Evolutionary conservation across 495 filamentous ascomycete species (phyloP).

Genomic region (Aspergillus conjunctus): DNA sequence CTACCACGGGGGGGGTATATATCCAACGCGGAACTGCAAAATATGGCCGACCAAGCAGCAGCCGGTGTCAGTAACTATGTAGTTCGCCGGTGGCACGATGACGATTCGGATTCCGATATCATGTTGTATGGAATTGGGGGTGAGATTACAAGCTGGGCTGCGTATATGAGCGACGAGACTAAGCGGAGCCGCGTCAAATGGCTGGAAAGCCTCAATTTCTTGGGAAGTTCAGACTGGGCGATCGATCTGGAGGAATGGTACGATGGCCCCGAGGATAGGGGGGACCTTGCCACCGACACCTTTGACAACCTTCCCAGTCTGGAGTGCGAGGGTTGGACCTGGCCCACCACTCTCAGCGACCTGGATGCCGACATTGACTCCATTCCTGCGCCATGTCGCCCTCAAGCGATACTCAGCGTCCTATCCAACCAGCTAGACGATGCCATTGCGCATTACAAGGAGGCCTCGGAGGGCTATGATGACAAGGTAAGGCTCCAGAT

Average conservation of each 20-base stretch:
- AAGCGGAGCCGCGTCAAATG: not conserved
- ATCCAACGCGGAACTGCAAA: not conserved
- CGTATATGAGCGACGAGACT: not conserved
- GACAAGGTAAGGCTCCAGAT: too few relatives aligned
- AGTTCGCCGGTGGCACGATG: not conserved
- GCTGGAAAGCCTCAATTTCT: not conserved
- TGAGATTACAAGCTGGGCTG: not conserved
- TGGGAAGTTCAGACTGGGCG: not conserved
- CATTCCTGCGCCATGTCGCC: not conserved
- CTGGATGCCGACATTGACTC: not conserved
- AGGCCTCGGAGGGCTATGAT: not conserved
- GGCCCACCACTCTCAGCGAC: not conserved
- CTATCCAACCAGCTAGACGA: not conserved
- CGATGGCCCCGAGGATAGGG: not conserved
- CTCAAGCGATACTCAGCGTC: not conserved
- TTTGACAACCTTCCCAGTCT: not conserved
- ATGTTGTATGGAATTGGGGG: not conserved
- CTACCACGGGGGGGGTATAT: not conserved
- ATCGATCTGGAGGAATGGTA: slow-evolving; percentile 1
- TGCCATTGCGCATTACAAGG: not conserved
- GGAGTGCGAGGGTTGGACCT: not conserved
- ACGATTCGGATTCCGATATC: not conserved
- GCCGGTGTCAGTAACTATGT: not conserved
- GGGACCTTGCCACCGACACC: not conserved
- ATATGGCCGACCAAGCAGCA: not conserved